A percentile compares a stretch with the other conserved stretches of the same genome.
Conservation (phyloP, 352 stramenopile genomes). For the Bremia lactucae region DNA sequence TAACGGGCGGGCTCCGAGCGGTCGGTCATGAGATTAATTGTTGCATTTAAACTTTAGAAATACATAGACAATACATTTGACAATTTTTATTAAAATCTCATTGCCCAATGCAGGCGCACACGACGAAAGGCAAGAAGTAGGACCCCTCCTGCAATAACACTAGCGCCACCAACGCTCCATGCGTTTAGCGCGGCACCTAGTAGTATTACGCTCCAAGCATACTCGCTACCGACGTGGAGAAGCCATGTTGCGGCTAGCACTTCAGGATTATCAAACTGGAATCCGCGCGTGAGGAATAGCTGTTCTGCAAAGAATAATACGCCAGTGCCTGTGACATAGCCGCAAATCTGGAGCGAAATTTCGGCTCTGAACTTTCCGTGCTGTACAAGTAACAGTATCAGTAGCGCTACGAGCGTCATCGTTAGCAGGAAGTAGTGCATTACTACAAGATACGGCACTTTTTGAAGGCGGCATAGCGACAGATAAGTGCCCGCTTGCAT, state of each 20-base stretch:
- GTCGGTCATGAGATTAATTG: background rate
- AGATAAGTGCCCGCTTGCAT: slow-evolving; percentile 33
- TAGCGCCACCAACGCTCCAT: slow-evolving; percentile 33
- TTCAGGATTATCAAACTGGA: slow-evolving; percentile 46
- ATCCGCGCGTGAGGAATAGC: slow-evolving; percentile 47
- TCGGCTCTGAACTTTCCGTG: slow-evolving; percentile 19
- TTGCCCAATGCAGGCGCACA: slow-evolving; percentile 23
- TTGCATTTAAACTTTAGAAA: background rate
- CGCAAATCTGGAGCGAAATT: slow-evolving; percentile 14
- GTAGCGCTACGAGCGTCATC: slow-evolving; percentile 27
- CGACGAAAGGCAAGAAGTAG: slow-evolving; percentile 12
- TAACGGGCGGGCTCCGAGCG: slow-evolving; percentile 6
- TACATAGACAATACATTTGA: slow-evolving; percentile 5
- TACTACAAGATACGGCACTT: slow-evolving; percentile 43
- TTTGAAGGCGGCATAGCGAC: slow-evolving; percentile 31
- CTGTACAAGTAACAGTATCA: slow-evolving; percentile 18
- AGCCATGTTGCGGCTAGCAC: slow-evolving; percentile 38
- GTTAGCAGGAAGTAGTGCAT: slow-evolving; percentile 50
- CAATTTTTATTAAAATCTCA: background rate
- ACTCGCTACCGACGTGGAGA: slow-evolving; percentile 43
- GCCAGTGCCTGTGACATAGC: slow-evolving; percentile 27
- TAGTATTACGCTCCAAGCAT: slow-evolving; percentile 34
- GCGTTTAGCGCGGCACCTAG: slow-evolving; percentile 27
- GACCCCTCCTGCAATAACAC: slow-evolving; percentile 25
- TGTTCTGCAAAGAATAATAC: slow-evolving; percentile 35